phyloP scores from a whole-genome alignment of 495 filamentous ascomycete genomes.

The Ramalina intermedia region DNA sequence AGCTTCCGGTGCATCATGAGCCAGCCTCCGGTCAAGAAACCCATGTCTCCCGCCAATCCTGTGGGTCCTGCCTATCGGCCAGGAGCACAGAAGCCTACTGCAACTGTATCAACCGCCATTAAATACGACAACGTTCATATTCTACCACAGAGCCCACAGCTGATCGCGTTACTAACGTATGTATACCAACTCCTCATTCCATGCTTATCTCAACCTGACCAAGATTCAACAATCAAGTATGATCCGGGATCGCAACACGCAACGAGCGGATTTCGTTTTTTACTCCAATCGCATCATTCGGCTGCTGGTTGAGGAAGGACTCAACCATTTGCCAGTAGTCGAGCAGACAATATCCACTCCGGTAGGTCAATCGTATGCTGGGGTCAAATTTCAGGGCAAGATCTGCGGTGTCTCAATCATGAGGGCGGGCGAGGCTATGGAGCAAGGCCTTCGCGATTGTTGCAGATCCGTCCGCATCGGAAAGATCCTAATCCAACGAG shows the following conservation, averaged over 20 bases:
- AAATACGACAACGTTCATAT: conserved; percentile 76
- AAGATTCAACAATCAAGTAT: conserved; percentile 27
- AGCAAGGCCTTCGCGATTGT: conserved; percentile 90
- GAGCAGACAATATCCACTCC: conserved; percentile 81
- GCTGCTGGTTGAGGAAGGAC: conserved; percentile 90
- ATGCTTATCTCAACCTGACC: conserved; percentile 29
- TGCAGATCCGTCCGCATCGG: conserved; percentile 93
- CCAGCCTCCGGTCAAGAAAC: neutral
- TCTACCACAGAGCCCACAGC: conserved; percentile 83
- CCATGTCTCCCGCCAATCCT: conserved; percentile 46
- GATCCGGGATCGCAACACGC: conserved; percentile 81
- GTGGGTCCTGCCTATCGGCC: conserved; percentile 70
- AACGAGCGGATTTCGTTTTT: conserved; percentile 93
- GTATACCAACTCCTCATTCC: conserved; percentile 21
- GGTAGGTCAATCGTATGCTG: conserved; percentile 74
- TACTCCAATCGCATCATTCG: conserved; percentile 98
- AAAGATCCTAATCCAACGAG: conserved; percentile 93
- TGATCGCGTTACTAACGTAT: conserved; percentile 94
- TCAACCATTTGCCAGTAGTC: conserved; percentile 89
- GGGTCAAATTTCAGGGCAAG: conserved; percentile 91
- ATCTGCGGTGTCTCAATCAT: conserved; percentile 98
- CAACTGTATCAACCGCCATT: conserved; percentile 79
- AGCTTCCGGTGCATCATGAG: too few species aligned
- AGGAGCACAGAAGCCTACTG: conserved; percentile 66
- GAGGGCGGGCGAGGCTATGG: conserved; percentile 96